A percentile compares a stretch with the other conserved stretches of the same genome.
phyloP scores from a whole-genome alignment of 768 basidiomycete genomes.

The Cubamyces lactineus region DNA sequence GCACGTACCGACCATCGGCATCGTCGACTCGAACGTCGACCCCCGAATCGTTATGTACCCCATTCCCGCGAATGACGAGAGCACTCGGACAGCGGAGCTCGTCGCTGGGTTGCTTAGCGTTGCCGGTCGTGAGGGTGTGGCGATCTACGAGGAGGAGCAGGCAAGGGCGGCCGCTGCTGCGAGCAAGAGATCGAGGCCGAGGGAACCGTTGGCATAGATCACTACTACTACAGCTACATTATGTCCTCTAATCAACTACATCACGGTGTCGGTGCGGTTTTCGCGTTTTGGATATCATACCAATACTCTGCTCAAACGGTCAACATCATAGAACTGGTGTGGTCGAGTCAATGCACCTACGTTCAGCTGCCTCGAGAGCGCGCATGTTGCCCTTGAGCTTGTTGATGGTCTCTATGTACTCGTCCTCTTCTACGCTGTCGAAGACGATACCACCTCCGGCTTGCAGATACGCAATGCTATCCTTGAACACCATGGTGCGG shows the following conservation, averaged over 20 bases:
- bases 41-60: slow-evolving; percentile 97
- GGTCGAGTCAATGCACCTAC: slow-evolving; percentile 52
- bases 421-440: slow-evolving; percentile 97
- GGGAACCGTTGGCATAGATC: slow-evolving; percentile 16
- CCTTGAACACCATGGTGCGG: slow-evolving; percentile 96
- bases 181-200: slow-evolving; percentile 15
- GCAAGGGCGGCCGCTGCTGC: slow-evolving; percentile 12
- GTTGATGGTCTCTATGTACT: slow-evolving; percentile 94
- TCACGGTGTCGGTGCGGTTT: slow-evolving; percentile 10
- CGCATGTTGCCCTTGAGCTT: slow-evolving; percentile 87
- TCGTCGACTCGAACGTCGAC: slow-evolving; percentile 95
- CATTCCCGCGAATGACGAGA: slow-evolving; percentile 98
- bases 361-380: slow-evolving; percentile 85
- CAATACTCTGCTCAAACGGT: slow-evolving; percentile 59
- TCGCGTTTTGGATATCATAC: slow-evolving; percentile 59
- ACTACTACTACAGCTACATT: slow-evolving; percentile 22
- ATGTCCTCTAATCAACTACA: slow-evolving; percentile 21
- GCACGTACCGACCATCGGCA: slow-evolving; percentile 91
- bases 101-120: slow-evolving; percentile 89
- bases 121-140: slow-evolving; percentile 78
- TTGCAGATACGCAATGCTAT: slow-evolving; percentile 88
- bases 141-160: slow-evolving; percentile 43
- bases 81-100: slow-evolving; percentile 85
- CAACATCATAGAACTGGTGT: slow-evolving; percentile 18
- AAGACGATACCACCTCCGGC: slow-evolving; percentile 98